Conservation (phyloP, 495 filamentous ascomycete genomes). For the Podospora conica region DNA sequence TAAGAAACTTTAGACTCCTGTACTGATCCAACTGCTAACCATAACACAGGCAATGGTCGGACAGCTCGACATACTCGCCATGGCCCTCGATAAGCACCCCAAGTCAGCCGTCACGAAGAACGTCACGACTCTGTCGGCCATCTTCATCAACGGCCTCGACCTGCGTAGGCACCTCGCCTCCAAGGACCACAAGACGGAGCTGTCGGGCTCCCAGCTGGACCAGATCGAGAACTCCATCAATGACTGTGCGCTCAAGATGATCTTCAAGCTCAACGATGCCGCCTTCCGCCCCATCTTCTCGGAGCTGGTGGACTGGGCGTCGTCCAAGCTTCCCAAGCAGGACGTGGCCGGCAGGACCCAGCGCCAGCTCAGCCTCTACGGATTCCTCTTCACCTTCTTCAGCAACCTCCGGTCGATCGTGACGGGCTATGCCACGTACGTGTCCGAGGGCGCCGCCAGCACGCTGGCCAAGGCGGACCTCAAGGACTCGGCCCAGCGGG, state of each 20-base stretch:
- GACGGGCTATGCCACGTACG: constrained; percentile 79
- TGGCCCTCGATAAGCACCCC: constrained; percentile 65
- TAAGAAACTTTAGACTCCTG: constrained; percentile 32
- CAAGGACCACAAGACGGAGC: constrained; percentile 18
- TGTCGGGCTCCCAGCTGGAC: constrained; percentile 17
- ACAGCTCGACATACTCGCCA: constrained; percentile 56
- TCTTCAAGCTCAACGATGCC: constrained; percentile 94
- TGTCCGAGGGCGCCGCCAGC: constrained; percentile 65
- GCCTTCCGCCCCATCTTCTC: constrained; percentile 90
- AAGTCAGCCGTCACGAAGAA: constrained; percentile 71
- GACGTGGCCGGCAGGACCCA: constrained; percentile 49
- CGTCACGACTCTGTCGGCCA: constrained; percentile 53
- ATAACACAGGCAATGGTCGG: constrained; percentile 54
- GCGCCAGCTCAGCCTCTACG: constrained; percentile 64
- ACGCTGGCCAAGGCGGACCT: constrained; percentile 51
- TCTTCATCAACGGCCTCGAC: constrained; percentile 69
- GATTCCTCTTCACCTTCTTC: constrained; percentile 73
- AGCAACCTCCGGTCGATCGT: constrained; percentile 85
- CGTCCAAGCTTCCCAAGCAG: constrained; percentile 49
- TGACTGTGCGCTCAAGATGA: constrained; percentile 72
- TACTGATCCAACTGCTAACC: constrained; percentile 20
- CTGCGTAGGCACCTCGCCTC: constrained; percentile 50
- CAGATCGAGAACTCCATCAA: constrained; percentile 59
- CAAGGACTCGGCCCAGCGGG: constrained; percentile 45
- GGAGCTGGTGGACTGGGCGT: constrained; percentile 73